A percentile compares a stretch with the other conserved stretches of the same genome.
Conservation (phyloP, 441 rosid genomes). For the Euphorbia celastroides region DNA sequence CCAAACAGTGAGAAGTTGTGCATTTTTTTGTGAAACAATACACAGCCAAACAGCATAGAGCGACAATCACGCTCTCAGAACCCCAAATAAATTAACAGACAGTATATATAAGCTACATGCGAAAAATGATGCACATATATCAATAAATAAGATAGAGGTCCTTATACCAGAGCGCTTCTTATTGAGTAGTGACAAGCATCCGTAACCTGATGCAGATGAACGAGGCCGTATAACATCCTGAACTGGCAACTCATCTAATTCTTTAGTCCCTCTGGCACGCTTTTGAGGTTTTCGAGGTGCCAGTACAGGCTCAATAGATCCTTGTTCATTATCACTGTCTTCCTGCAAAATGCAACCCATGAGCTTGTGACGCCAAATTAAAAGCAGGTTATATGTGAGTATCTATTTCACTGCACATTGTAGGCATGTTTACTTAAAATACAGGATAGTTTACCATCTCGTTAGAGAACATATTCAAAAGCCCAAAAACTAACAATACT, state of each 20-base stretch:
- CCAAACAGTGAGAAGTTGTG: not conserved
- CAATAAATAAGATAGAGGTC: not conserved
- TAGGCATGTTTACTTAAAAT: not conserved
- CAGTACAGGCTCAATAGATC: constrained; percentile 44
- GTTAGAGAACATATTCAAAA: not conserved
- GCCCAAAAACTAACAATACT: not conserved
- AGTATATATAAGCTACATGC: not conserved
- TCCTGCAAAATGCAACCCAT: constrained; percentile 40
- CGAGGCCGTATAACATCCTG: constrained; percentile 35
- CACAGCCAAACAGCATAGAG: not conserved
- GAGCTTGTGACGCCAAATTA: constrained; percentile 2
- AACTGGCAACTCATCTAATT: constrained; percentile 36
- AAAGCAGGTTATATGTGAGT: not conserved
- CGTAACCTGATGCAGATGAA: constrained; percentile 46
- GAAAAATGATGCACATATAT: not conserved
- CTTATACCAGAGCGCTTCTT: constrained; percentile 56
- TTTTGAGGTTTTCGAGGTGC: constrained; percentile 50
- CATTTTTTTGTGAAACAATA: not conserved
- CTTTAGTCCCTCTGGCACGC: constrained; percentile 51
- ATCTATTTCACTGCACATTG: not conserved
- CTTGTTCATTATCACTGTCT: constrained; percentile 73
- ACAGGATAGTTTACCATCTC: not conserved
- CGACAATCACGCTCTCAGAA: not conserved
- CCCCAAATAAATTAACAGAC: constrained; percentile 2
- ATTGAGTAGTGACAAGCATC: constrained; percentile 74